These are phyloP conservation scores for Helicostylum pulchrum DNA, from an alignment of 192 early-diverging fungal species.

Conservation along the genomic window DNA sequence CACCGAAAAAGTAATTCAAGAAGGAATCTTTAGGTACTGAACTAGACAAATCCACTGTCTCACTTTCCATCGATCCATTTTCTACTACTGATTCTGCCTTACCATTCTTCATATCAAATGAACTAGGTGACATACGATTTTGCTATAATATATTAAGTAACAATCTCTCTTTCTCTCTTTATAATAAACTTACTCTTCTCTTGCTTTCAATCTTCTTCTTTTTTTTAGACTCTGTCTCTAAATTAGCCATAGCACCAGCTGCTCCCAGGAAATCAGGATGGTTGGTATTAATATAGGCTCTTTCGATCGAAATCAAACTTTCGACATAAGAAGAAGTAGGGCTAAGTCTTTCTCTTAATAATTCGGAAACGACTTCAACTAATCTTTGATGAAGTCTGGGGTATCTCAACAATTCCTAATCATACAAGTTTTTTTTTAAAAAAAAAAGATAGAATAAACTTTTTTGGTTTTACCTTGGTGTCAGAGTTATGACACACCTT, in stretches of 20 bases:
- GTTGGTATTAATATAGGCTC: constrained; percentile 83
- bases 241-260: constrained; percentile 65
- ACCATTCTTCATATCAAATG: not conserved
- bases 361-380: constrained; percentile 74
- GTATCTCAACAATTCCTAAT: constrained; percentile 68
- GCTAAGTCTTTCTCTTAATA: constrained; percentile 69
- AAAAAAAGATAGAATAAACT: not conserved
- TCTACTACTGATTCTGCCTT: not conserved
- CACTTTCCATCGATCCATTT: not conserved
- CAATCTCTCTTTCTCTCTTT: not conserved
- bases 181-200: constrained; percentile 13
- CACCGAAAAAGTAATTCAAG: constrained; percentile 46
- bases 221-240: constrained; percentile 66
- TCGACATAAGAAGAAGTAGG: constrained; percentile 75
- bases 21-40: constrained; percentile 40
- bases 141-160: not conserved
- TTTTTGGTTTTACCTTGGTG: constrained; percentile 52
- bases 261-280: constrained; percentile 84
- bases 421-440: not conserved
- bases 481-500: constrained; percentile 76
- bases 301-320: constrained; percentile 78
- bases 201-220: constrained; percentile 45
- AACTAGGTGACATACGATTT: no score
- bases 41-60: not conserved
- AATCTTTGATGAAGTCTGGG: constrained; percentile 70